Percentiles rank a stretch among this genome's conserved stretches.
Evolutionary conservation across 345 rosid genomes (phyloP).

Genomic region (Laguncularia racemosa): DNA sequence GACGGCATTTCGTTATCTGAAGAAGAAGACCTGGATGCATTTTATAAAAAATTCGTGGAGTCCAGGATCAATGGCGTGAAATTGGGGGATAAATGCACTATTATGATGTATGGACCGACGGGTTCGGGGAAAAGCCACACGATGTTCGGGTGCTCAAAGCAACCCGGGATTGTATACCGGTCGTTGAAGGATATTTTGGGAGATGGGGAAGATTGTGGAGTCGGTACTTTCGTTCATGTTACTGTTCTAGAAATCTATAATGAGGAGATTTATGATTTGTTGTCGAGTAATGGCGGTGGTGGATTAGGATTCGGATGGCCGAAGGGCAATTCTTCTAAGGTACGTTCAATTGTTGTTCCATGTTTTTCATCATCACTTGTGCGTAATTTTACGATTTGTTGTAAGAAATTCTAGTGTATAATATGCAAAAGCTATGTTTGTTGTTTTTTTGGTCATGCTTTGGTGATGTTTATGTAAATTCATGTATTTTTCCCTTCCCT

Average conservation of each 20-base stretch:
- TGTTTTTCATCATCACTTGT: too few species aligned
- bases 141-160: slow-evolving; percentile 86
- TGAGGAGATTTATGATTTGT: slow-evolving; percentile 90
- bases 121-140: slow-evolving; percentile 97
- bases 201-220: slow-evolving; percentile 39
- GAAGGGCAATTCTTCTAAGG: slow-evolving; percentile 66
- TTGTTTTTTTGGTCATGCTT: too few species aligned
- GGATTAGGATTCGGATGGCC: slow-evolving; percentile 80
- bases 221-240: slow-evolving; percentile 69
- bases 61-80: slow-evolving; percentile 76
- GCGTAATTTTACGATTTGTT: too few species aligned
- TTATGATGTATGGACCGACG: slow-evolving; percentile 98
- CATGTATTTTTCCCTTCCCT: too few species aligned
- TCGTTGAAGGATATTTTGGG: slow-evolving; percentile 72
- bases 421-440: too few species aligned
- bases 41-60: slow-evolving; percentile 68
- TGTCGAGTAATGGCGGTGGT: slow-evolving; percentile 51
- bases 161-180: slow-evolving; percentile 82
- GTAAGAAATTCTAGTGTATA: too few species aligned
- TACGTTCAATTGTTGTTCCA: slow-evolving; percentile 2
- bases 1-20: slow-evolving; percentile 88
- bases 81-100: slow-evolving; percentile 68
- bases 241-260: slow-evolving; percentile 89
- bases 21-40: slow-evolving; percentile 58
- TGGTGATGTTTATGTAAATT: too few species aligned